Percentiles rank a stretch among this genome's conserved stretches.
phyloP scores from a whole-genome alignment of 2,329 filamentous ascomycete genomes.

The Scleromitrula shiraiana region DNA sequence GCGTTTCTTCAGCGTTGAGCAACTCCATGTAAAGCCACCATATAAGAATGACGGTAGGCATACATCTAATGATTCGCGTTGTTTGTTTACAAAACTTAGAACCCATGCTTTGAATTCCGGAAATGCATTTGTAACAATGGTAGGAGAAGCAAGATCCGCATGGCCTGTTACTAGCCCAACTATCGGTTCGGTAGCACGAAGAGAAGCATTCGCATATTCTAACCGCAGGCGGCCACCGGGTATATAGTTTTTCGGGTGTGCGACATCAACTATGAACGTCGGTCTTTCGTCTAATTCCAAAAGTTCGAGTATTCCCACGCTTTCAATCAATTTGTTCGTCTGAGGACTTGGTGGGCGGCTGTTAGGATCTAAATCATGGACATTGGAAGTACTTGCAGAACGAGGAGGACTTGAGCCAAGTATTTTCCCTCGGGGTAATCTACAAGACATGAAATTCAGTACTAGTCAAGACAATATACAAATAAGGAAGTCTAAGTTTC shows the following conservation, averaged over 20 bases:
- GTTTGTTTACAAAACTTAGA: constrained; percentile 45
- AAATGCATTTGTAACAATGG: constrained; percentile 39
- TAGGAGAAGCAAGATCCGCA: constrained; percentile 23
- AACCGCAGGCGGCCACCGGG: constrained; percentile 47
- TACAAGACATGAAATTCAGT: neutral
- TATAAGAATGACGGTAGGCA: constrained; percentile 50
- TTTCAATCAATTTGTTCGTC: constrained; percentile 46
- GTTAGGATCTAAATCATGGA: neutral
- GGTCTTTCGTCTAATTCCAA: constrained; percentile 70
- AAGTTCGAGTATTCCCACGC: constrained; percentile 62
- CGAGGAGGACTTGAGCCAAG: constrained; percentile 39
- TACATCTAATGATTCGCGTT: constrained; percentile 44
- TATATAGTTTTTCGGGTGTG: constrained; percentile 46
- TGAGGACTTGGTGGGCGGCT: neutral
- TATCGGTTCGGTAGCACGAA: constrained; percentile 40
- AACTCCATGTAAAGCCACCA: constrained; percentile 61
- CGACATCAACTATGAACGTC: constrained; percentile 66
- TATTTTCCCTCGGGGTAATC: constrained; percentile 2
- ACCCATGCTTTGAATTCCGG: constrained; percentile 63
- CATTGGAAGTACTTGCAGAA: constrained; percentile 15
- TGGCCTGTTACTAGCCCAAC: constrained; percentile 25
- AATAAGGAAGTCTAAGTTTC: neutral
- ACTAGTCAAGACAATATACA: neutral
- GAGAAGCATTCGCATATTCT: constrained; percentile 59
- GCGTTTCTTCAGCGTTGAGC: constrained; percentile 58